phyloP scores from a whole-genome alignment of 768 basidiomycete genomes.

The Crassisporium funariophilum region DNA sequence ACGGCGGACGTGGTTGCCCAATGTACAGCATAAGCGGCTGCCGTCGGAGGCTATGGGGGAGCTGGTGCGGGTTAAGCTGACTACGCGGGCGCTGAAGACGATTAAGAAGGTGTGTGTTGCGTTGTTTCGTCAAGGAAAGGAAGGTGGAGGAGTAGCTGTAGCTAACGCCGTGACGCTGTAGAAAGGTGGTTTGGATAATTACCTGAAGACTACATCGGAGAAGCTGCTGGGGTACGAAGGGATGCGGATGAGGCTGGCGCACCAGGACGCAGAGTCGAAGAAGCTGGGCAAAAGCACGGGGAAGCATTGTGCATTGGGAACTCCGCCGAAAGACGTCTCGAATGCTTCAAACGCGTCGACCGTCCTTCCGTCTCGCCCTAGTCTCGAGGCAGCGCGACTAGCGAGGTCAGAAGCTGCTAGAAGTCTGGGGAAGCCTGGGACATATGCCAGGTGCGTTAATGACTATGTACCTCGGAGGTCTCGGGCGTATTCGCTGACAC shows the following conservation, averaged over 20 bases:
- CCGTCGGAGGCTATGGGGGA: constrained; percentile 65
- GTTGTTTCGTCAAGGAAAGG: background rate
- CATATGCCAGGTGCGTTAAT: background rate
- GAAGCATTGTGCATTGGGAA: constrained; percentile 8
- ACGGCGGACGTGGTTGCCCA: constrained; percentile 85
- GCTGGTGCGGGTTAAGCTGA: constrained; percentile 66
- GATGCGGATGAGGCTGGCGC: constrained; percentile 48
- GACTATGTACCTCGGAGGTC: background rate
- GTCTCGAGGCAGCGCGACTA: constrained; percentile 7
- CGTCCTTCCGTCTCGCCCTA: background rate
- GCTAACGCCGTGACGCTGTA: constrained; percentile 22
- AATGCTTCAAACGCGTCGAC: too few relatives aligned
- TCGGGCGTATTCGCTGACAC: background rate
- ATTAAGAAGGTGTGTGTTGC: constrained; percentile 72
- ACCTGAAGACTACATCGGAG: constrained; percentile 48
- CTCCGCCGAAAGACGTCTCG: background rate
- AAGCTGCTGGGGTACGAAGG: constrained; percentile 44
- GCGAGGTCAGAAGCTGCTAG: constrained; percentile 8
- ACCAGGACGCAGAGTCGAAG: constrained; percentile 24
- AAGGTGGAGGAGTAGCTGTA: background rate
- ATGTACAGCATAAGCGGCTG: constrained; percentile 77
- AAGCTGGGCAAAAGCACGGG: constrained; percentile 5
- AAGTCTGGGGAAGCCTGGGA: constrained; percentile 8
- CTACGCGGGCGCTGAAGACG: constrained; percentile 74
- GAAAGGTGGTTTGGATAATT: constrained; percentile 75